A percentile compares a stretch with the other conserved stretches of the same genome.
Evolutionary conservation across 2,329 filamentous ascomycete species (phyloP).

Genomic region (Microsporum canis): DNA sequence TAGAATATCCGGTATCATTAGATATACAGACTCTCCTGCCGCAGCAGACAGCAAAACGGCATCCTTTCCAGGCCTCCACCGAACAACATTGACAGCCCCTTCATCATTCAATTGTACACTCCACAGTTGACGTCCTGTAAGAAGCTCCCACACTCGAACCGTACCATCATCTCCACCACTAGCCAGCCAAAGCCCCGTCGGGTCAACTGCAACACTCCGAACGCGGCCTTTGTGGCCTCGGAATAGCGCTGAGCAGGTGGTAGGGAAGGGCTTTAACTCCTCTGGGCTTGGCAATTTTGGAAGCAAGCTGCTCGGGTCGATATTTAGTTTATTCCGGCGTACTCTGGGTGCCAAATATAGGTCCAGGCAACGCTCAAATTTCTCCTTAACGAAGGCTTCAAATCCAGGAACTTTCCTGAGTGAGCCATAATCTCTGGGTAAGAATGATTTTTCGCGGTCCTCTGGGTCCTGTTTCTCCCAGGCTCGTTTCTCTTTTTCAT

Average conservation of each 20-base stretch:
- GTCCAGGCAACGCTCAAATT: slow-evolving; percentile 90
- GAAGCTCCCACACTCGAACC: slow-evolving; percentile 77
- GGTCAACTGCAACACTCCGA: slow-evolving; percentile 72
- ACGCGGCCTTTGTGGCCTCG: slow-evolving; percentile 81
- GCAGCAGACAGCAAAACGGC: slow-evolving; percentile 72
- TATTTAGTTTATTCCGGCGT: slow-evolving; percentile 87
- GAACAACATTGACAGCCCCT: slow-evolving; percentile 71
- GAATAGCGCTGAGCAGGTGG: slow-evolving; percentile 76
- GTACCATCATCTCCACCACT: slow-evolving; percentile 92
- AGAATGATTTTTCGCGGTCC: slow-evolving; percentile 78
- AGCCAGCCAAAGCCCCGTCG: slow-evolving; percentile 72
- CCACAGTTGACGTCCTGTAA: slow-evolving; percentile 81
- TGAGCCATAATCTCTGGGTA: slow-evolving; percentile 71
- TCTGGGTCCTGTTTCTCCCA: slow-evolving; percentile 81
- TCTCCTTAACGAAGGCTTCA: slow-evolving; percentile 80
- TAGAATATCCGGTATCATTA: slow-evolving; percentile 64
- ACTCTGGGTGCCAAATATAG: slow-evolving; percentile 89
- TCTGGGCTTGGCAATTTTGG: slow-evolving; percentile 89
- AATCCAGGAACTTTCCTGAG: slow-evolving; percentile 89
- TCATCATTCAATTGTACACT: slow-evolving; percentile 63
- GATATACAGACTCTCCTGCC: slow-evolving; percentile 71
- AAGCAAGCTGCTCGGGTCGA: slow-evolving; percentile 83
- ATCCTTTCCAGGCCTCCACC: slow-evolving; percentile 79
- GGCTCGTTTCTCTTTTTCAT: slow-evolving; percentile 65
- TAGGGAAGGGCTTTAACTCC: slow-evolving; percentile 90